Evolutionary conservation across 1,284 basidiomycete genomes (phyloP).

Genomic region (Fereydounia khargensis): DNA sequence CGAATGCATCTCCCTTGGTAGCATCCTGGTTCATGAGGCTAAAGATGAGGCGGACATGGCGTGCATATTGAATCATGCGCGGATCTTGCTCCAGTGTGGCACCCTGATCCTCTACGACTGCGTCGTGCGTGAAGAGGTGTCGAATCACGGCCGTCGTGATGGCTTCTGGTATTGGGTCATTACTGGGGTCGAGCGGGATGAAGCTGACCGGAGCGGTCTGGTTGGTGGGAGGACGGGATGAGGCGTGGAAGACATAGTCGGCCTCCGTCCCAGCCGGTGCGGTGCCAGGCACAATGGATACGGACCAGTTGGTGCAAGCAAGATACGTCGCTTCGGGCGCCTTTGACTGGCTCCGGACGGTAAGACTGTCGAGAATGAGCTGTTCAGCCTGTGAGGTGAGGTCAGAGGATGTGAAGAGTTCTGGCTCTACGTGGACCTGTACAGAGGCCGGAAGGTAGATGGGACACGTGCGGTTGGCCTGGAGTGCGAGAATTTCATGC

Average conservation of each 20-base stretch:
- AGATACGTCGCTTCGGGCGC: conserved; percentile 6
- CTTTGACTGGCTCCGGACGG: conserved; percentile 9
- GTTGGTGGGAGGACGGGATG: too few species aligned
- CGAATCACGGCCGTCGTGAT: conserved; percentile 19
- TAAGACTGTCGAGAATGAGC: conserved; percentile 16
- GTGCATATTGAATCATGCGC: conserved; percentile 42
- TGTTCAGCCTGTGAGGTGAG: conserved; percentile 6
- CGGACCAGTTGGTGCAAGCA: conserved; percentile 22
- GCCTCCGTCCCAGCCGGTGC: too few species aligned
- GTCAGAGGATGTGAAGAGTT: conserved; percentile 1
- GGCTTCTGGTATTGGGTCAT: conserved; percentile 18
- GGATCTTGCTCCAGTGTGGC: conserved; percentile 24
- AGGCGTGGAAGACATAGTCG: too few species aligned
- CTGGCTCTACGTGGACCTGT: conserved; percentile 2
- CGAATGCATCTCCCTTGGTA: conserved; percentile 13
- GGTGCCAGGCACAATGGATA: too few species aligned
- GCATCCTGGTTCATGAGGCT: conserved; percentile 51
- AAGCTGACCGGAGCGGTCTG: too few species aligned
- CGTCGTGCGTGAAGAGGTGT: conserved; percentile 9
- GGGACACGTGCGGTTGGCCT: conserved; percentile 14
- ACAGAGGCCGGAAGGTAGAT: conserved; percentile 12
- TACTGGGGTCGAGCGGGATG: too few species aligned
- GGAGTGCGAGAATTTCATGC: conserved; percentile 12
- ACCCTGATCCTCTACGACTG: too few species aligned
- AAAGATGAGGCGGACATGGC: conserved; percentile 45